Percentiles rank a stretch among this genome's conserved stretches.
Evolutionary conservation across 2,329 filamentous ascomycete genomes (phyloP).

Genomic region (Sporothrix schenckii): DNA sequence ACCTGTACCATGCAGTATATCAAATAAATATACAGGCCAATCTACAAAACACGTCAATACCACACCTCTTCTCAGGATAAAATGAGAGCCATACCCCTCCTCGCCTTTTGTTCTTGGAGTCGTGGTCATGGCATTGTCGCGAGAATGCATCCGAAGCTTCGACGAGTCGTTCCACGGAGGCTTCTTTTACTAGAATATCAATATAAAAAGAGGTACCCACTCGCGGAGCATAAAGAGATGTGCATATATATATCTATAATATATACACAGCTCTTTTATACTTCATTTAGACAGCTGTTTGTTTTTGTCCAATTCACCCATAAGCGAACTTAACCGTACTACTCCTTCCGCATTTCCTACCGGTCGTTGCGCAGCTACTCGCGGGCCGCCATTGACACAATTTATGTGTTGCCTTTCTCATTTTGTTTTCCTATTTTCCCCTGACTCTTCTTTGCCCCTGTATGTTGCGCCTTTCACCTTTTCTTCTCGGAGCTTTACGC

Average conservation of each 20-base stretch:
- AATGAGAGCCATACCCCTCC: not conserved
- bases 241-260: too few relatives aligned
- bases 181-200: not conserved
- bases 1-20: not conserved
- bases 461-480: too few relatives aligned
- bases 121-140: conserved; percentile 6
- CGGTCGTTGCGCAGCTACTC: not conserved
- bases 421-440: not conserved
- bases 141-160: conserved; percentile 28
- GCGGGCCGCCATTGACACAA: not conserved
- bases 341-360: conserved; percentile 18
- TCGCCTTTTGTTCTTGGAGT: not conserved
- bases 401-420: not conserved
- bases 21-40: conserved; percentile 3
- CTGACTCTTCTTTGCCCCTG: not conserved
- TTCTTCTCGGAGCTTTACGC: conserved; percentile 4
- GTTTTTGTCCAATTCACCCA: conserved; percentile 16
- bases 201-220: not conserved
- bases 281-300: not conserved
- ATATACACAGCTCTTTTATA: not conserved
- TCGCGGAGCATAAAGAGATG: not conserved
- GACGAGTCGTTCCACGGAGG: conserved; percentile 6
- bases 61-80: not conserved
- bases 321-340: conserved; percentile 28
- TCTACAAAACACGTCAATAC: not conserved